Base-by-base conservation (phyloP, 371 early-diverging fungal species). In the Apophysomyces variabilis region DNA sequence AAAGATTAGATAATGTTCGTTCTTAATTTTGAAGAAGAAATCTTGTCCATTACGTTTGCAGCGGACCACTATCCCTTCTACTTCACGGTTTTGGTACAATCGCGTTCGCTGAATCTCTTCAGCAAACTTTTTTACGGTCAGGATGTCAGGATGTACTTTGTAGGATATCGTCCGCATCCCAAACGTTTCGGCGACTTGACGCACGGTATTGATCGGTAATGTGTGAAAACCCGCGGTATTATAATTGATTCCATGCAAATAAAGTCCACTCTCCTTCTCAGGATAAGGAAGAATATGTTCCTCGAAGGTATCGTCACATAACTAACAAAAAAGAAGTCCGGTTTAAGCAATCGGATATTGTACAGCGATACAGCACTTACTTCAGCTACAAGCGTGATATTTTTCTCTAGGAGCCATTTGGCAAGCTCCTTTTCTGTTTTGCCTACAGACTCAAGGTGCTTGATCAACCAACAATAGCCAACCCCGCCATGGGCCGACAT, bases 51-150 rank as follows among this genome's bases (percentile, higher is more conserved):
- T 26, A 43, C 73, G 44, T 57, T 76, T 81, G 75, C 93, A 91
- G n/a, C 98, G 88, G 9, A 98, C 87, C 3, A 98, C 98, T 64
- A 94, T 94, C 5, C 98, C 98, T 77, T 98, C 98, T 11, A 96
- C 62, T 5, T 73, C 73, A 81, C 41, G 90, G 9, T 84, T 84
- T 60, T 82, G 62, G 21, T 50, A 50, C 65, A 35, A 32, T 41
- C 21, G 21, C 16, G 50, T 67, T 21, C 66, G 68, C 13, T 87
- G 79, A 60, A 92, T 84, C 61, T 83, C 71, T 54, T 93, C 90
- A 0, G 89, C 85, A 71, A 95, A 86, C 14, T 63, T 61, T 63
- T 82, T 86, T 9, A 95, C 91, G 39, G 91, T 86, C 37, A 74
- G 67, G 0, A 74, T 57, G 5, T 71, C 69, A 21, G 77, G 72